These are phyloP conservation scores for Colletotrichum karsti DNA, from an alignment of 2,329 filamentous ascomycete species.

Conservation along the genomic window DNA sequence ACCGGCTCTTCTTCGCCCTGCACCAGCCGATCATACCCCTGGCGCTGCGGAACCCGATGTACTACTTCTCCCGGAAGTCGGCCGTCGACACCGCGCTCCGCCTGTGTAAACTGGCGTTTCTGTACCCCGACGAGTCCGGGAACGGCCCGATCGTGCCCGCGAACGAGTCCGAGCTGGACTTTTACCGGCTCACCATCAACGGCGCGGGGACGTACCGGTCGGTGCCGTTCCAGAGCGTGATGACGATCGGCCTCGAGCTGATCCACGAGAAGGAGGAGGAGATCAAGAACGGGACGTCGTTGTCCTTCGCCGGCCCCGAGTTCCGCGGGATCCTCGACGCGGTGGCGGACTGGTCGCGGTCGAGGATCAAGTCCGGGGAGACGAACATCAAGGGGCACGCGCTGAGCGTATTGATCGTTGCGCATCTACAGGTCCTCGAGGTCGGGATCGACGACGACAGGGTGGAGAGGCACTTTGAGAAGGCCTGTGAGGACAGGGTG, in stretches of 20 bases:
- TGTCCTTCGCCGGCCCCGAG: constrained; percentile 41
- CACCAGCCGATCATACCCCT: constrained; percentile 59
- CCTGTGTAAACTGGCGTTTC: constrained; percentile 32
- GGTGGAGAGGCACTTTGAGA: constrained; percentile 40
- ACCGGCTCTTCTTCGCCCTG: constrained; percentile 60
- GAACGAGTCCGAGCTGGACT: constrained; percentile 34
- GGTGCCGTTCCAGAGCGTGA: constrained; percentile 46
- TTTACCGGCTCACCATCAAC: constrained; percentile 48
- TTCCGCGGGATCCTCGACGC: constrained; percentile 40
- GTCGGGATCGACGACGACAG: constrained; percentile 37
- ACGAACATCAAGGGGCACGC: constrained; percentile 51
- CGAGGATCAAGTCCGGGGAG: constrained; percentile 49
- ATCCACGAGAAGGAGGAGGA: constrained; percentile 54
- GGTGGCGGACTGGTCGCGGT: constrained; percentile 40
- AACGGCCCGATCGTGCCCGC: constrained; percentile 1
- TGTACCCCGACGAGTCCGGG: constrained; percentile 25
- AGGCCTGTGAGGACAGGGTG: constrained; percentile 35
- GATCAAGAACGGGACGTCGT: constrained; percentile 37
- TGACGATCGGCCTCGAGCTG: constrained; percentile 56
- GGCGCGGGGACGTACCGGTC: constrained; percentile 53
- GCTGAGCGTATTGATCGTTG: constrained; percentile 42
- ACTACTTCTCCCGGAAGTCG: constrained; percentile 62
- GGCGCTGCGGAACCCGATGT: constrained; percentile 54
- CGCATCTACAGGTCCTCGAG: constrained; percentile 45
- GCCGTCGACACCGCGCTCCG: constrained; percentile 49